Conservation (phyloP, 441 rosid species). For the Geranium incanum region DNA sequence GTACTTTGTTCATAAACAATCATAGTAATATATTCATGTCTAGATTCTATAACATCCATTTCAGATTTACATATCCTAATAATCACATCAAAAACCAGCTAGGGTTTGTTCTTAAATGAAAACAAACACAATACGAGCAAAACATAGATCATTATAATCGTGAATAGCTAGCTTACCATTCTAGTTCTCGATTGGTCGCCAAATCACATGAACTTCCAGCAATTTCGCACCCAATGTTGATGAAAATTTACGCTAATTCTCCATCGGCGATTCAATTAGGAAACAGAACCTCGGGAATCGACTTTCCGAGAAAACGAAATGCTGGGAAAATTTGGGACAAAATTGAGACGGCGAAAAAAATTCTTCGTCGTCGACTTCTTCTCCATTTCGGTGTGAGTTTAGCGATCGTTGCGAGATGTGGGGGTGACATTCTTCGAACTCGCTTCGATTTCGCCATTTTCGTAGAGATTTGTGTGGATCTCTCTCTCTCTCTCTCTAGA, state of each 20-base stretch:
- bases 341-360: neutral
- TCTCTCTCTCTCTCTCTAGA: neutral
- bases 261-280: neutral
- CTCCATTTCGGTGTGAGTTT: neutral
- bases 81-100: neutral
- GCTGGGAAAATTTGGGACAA: neutral
- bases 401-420: neutral
- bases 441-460: conserved; percentile 7
- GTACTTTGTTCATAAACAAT: neutral
- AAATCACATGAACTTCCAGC: neutral
- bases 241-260: neutral
- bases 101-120: neutral
- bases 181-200: neutral
- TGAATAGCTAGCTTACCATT: conserved; percentile 2
- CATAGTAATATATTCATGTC: neutral
- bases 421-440: neutral
- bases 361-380: neutral
- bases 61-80: neutral
- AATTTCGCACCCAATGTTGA: neutral
- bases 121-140: conserved; percentile 3
- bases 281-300: neutral
- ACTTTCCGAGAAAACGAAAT: conserved; percentile 3
- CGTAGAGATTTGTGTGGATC: conserved; percentile 2
- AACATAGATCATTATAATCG: neutral
- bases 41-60: neutral